These are phyloP conservation scores for Russula sp. DNA, from an alignment of 768 basidiomycete genomes.

Conservation along the genomic window DNA sequence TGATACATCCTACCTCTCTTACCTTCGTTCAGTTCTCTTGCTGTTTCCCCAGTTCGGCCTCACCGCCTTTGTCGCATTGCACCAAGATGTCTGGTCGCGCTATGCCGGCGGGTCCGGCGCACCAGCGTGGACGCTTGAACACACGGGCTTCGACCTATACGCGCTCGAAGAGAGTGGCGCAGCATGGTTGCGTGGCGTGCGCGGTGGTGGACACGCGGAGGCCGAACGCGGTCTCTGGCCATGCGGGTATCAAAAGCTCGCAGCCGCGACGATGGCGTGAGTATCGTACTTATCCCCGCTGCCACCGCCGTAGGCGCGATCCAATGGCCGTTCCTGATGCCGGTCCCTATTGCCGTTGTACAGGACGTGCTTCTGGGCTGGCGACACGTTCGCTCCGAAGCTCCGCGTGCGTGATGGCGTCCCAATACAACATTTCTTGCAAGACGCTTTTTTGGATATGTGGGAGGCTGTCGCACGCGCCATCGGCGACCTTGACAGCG, in stretches of 20 bases:
- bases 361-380: conserved; percentile 93
- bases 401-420: conserved; percentile 55
- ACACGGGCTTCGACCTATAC: conserved; percentile 79
- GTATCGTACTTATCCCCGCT: conserved; percentile 34
- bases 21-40: conserved; percentile 66
- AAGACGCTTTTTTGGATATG: conserved; percentile 76
- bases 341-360: background rate
- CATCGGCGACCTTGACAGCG: conserved; percentile 70
- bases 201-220: conserved; percentile 70
- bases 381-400: conserved; percentile 81
- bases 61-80: conserved; percentile 72
- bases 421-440: conserved; percentile 78
- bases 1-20: conserved; percentile 78
- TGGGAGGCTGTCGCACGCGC: conserved; percentile 64
- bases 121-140: conserved; percentile 91
- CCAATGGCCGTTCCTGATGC: background rate
- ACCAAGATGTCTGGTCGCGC: conserved; percentile 96
- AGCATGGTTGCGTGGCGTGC: conserved; percentile 82
- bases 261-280: conserved; percentile 90
- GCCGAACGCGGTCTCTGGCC: conserved; percentile 88
- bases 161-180: conserved; percentile 79
- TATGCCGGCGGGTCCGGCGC: conserved; percentile 95
- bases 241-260: conserved; percentile 89
- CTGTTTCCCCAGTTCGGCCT: conserved; percentile 71
- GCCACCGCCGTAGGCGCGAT: background rate